Evolutionary conservation across 768 basidiomycete species (phyloP), one percentile per base, ranked within the genome.

Genomic region (Crepidotus variabilis): DNA sequence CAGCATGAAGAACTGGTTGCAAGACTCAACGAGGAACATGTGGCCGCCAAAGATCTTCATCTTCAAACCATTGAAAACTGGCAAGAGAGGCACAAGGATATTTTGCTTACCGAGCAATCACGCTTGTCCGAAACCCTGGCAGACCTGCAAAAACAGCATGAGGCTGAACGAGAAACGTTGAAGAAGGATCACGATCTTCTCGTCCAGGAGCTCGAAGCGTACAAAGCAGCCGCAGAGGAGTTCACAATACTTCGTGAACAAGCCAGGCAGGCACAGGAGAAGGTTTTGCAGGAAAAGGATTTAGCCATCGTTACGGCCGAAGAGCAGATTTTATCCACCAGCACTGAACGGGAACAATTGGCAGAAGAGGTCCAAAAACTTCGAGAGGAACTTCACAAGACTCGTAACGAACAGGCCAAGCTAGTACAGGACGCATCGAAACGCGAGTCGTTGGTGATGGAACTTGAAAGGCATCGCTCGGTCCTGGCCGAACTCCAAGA

Each of bases 381-480:
- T 50, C 79, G 79, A 55, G 76, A 71, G 11, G 87, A 90, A 63
- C 75, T 92, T 8, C 78, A 82, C 50, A 75, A 72, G 59, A 83
- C 84, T 32, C 80, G 76, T 33, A 71, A 65, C 14, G 84, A 88
- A 64, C 84, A 87, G 61, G 78, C 80, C 2, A 79, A 80, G 64
- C 79, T 90, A 10, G 73, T 84, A 32, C 80, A 86, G 61, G 89
- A 90, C 66, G 84, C 83, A 9, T 88, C 89, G 7, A 86, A 87
- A 61, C 86, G 84, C 39, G 83, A 91, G 61, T 86, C 88, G 16
- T 77, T 92, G 35, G 83, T 82, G 9, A 78, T 81, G 20, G 90
- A 94, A 65, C 74, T 94, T 33, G 90, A 93, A 62, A 83, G 78
- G 34, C 88, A 91, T 68, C 88, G 89, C 22, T 86, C 85, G 8